phyloP scores from a whole-genome alignment of 2,329 filamentous ascomycete genomes.

The Epichloe baconii region DNA sequence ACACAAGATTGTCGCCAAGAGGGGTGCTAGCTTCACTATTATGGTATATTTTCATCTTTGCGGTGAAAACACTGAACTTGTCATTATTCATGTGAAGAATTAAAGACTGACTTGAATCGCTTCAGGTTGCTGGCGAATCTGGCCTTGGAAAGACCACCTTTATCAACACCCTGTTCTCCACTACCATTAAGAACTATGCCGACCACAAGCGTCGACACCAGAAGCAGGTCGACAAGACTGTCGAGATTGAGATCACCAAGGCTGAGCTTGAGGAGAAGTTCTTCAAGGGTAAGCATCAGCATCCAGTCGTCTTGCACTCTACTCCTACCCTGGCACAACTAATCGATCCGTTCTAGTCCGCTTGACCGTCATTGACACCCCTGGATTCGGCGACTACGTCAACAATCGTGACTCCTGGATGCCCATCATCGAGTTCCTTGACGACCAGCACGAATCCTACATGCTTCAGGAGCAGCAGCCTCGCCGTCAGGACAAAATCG shows the following conservation, averaged over 20 bases:
- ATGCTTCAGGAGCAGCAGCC: conserved; percentile 99
- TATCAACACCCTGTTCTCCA: conserved; percentile 99
- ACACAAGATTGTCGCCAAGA: conserved; percentile 64
- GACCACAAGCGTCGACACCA: conserved; percentile 98
- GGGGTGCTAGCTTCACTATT: conserved; percentile 96
- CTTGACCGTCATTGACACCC: conserved; percentile 96
- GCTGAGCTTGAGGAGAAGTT: conserved; percentile 99
- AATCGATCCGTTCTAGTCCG: conserved; percentile 49
- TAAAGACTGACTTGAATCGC: conserved; percentile 7
- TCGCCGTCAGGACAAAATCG: conserved; percentile 95
- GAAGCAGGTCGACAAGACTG: conserved; percentile 99
- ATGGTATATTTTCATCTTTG: conserved; percentile 51
- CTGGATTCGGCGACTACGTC: conserved; percentile 98
- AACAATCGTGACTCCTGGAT: conserved; percentile 99
- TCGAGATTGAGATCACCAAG: conserved; percentile 99
- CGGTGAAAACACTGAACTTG: not conserved
- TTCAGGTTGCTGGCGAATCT: conserved; percentile 91
- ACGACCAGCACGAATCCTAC: conserved; percentile 99
- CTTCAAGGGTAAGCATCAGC: conserved; percentile 74
- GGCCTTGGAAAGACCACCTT: conserved; percentile 98
- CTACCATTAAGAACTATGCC: conserved; percentile 99
- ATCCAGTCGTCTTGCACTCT: not conserved
- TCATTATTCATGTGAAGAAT: not conserved
- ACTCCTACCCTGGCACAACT: no score
- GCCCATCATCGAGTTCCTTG: conserved; percentile 98